phyloP scores from a whole-genome alignment of 2,329 filamentous ascomycete species.

The Penicillium sp. region DNA sequence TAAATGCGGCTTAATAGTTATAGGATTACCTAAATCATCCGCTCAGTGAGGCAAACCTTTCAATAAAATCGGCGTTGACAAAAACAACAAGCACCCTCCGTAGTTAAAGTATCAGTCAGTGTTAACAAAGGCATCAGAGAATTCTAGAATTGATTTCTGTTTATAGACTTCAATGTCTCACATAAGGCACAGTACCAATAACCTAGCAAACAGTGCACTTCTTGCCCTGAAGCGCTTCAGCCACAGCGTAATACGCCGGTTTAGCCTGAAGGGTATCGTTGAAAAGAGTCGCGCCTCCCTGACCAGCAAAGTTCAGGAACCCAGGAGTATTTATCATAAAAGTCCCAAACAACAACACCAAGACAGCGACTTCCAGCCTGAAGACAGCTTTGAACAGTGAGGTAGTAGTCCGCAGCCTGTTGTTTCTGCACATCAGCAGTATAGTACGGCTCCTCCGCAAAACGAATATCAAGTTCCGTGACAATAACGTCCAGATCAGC shows the following conservation, averaged over 20 bases:
- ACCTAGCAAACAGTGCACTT: conserved; percentile 23
- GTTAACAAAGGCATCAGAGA: background rate
- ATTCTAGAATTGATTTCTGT: background rate
- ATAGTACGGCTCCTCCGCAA: conserved; percentile 28
- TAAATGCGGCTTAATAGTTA: background rate
- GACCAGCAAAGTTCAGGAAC: conserved; percentile 38
- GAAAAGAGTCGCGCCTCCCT: conserved; percentile 42
- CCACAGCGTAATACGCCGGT: conserved; percentile 37
- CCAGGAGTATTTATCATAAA: conserved; percentile 43
- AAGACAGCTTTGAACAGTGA: conserved; percentile 24
- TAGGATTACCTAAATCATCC: background rate
- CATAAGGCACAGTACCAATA: background rate
- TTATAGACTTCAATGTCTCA: background rate
- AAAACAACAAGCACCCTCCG: background rate
- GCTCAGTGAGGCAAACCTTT: background rate
- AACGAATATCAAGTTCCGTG: conserved; percentile 47
- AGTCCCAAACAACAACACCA: conserved; percentile 34
- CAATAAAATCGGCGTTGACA: background rate
- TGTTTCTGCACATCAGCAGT: conserved; percentile 19
- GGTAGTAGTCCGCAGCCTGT: conserved; percentile 29
- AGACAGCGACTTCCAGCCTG: conserved; percentile 21
- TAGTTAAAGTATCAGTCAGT: background rate
- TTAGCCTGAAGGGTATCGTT: conserved; percentile 46
- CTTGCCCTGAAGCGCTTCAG: conserved; percentile 23
- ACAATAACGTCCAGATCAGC: conserved; percentile 44